These are phyloP conservation scores for Tuber indicum DNA, from an alignment of 495 filamentous ascomycete species.

Conservation along the genomic window DNA sequence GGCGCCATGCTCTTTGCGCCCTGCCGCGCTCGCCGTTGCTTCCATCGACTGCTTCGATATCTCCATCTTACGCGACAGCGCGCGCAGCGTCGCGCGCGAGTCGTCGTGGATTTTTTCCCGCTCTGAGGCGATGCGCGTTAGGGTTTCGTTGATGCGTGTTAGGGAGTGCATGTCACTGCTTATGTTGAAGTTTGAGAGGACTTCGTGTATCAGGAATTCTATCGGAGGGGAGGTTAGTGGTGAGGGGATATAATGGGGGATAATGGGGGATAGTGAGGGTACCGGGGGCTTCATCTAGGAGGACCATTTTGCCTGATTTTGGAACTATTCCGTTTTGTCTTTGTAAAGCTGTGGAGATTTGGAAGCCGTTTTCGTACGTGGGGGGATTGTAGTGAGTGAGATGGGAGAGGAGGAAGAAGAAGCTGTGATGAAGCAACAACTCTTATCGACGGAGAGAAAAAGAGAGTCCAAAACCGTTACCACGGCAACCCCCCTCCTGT, in stretches of 20 bases:
- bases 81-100: conserved; percentile 28
- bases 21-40: conserved; percentile 35
- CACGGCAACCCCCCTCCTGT: conserved; percentile 15
- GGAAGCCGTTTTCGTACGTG: background rate
- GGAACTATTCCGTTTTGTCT: background rate
- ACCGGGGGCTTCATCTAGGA: conserved; percentile 92
- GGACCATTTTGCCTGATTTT: conserved; percentile 55
- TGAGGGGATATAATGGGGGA: conserved; percentile 11
- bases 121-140: conserved; percentile 68
- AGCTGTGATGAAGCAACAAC: conserved; percentile 9
- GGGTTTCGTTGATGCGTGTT: conserved; percentile 75
- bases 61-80: conserved; percentile 30
- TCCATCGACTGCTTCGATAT: conserved; percentile 29
- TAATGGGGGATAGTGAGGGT: conserved; percentile 40
- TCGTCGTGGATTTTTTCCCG: conserved; percentile 69
- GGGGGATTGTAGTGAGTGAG: background rate
- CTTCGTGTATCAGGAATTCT: conserved; percentile 75
- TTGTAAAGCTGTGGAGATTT: conserved; percentile 8
- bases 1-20: conserved; percentile 36
- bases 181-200: conserved; percentile 90
- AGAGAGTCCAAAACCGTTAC: conserved; percentile 7
- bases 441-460: background rate
- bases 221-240: conserved; percentile 14
- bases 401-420: background rate
- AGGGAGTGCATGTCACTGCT: conserved; percentile 76